Evolutionary conservation across 257 asterid genomes (phyloP).

Genomic region (Solanum sejunctum): DNA sequence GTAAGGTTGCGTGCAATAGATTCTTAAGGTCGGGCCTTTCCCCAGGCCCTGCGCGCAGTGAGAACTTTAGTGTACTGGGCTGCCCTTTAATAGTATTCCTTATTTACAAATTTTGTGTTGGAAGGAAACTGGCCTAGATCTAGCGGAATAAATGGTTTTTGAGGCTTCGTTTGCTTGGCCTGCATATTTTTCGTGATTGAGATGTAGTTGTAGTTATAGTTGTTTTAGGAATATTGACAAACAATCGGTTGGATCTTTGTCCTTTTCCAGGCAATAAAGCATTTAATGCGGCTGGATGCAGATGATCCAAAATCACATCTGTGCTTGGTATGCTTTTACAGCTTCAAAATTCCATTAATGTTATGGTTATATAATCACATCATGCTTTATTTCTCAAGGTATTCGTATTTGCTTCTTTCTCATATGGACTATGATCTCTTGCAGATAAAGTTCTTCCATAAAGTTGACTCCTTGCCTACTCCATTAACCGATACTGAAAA

Average conservation of each 20-base stretch:
- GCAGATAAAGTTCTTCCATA: constrained; percentile 74
- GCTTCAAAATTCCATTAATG: neutral
- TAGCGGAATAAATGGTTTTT: neutral
- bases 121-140: neutral
- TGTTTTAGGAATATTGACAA: neutral
- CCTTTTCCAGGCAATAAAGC: constrained; percentile 66
- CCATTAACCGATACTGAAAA: constrained; percentile 69
- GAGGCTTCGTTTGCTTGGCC: neutral
- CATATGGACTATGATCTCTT: neutral
- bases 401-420: neutral
- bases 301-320: constrained; percentile 72
- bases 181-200: neutral
- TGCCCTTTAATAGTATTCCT: neutral
- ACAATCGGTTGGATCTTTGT: neutral
- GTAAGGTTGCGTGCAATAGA: too few species aligned
- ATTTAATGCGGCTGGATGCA: constrained; percentile 67
- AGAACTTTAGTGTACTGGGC: too few species aligned
- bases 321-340: constrained; percentile 58
- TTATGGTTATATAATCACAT: neutral
- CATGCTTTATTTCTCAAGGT: neutral
- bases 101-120: neutral
- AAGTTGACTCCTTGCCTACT: constrained; percentile 59
- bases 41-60: too few species aligned
- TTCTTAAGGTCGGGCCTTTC: too few species aligned
- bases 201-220: neutral